Base-by-base conservation (phyloP, 257 asterid genomes). In the Hygrophila difformis region DNA sequence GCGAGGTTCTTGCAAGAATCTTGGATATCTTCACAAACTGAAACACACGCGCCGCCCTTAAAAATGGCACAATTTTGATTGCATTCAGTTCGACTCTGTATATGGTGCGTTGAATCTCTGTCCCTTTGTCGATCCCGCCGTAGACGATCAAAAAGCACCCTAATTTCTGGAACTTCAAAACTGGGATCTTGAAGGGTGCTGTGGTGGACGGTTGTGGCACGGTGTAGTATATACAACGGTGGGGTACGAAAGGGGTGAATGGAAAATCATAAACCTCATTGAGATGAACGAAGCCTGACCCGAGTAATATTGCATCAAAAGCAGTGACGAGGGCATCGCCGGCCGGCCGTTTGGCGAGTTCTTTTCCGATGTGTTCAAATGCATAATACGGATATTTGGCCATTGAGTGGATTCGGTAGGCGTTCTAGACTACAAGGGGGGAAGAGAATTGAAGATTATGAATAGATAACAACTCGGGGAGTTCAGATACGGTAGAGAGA, bases 31-130 rank as follows among this genome's bases (percentile, higher is more conserved):
- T 86, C 84, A 49, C 94, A 84, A 53, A 79, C 71, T 2, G 95
- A n/a, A n/a, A n/a, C n/a, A n/a, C 94, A 95, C 94, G 74, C 1
- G 67, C 93, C 15, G 72, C 76, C 47, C 82, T 89, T 71, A 89
- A 73, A 26, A 71, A 70, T 0, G 92, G 73, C 16, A 74, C 77
- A 42, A 89, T 37, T 17, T 66, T 55, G 13, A 60, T 80, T 68
- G 75, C 94, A 14, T 85, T 67, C 44, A 89, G 53, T 8, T 37
- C 56, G 47, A 73, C 84, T 11, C 53, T 45, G 54, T 61, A 63
- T 10, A n/a, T n/a, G n/a, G 55, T 44, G 5, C 21, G 45, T 18
- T 53, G 51, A 45, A 49, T 70, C 38, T 50, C 53, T 9, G 58
- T 47, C 31, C 63, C 67, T 44, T 60, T 53, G 1, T 49, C 59